These are phyloP conservation scores for Colletotrichum sp. DNA, from an alignment of 2,329 filamentous ascomycete species.

Conservation along the genomic window DNA sequence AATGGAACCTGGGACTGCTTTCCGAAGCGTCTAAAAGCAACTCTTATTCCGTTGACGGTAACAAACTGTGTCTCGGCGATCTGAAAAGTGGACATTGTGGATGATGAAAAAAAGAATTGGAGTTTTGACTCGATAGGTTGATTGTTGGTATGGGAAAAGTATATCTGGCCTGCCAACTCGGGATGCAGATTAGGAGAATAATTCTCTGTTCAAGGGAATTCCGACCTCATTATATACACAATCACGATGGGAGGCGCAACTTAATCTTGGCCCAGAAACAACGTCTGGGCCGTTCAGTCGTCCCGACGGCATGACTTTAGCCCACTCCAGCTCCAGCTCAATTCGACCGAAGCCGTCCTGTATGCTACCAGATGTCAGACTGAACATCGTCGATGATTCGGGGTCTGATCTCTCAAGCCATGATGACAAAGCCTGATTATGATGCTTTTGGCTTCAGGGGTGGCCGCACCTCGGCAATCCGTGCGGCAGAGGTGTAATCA, in stretches of 20 bases:
- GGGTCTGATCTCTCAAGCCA: background rate
- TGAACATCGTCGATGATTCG: background rate
- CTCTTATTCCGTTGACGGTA: background rate
- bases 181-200: background rate
- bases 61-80: background rate
- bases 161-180: background rate
- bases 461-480: background rate
- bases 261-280: background rate
- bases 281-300: background rate
- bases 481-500: background rate
- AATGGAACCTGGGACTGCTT: background rate
- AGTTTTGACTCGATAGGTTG: background rate
- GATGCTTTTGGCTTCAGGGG: background rate
- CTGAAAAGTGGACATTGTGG: background rate
- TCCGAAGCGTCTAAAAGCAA: background rate
- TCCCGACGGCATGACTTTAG: background rate
- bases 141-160: too few species aligned
- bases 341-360: background rate
- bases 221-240: background rate
- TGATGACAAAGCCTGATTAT: background rate
- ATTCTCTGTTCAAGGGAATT: background rate
- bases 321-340: background rate
- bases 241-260: background rate
- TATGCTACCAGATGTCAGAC: background rate
- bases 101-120: background rate